Evolutionary conservation across 495 filamentous ascomycete species (phyloP), one percentile per base, ranked within the genome.

Genomic region (Thozetella sp.): DNA sequence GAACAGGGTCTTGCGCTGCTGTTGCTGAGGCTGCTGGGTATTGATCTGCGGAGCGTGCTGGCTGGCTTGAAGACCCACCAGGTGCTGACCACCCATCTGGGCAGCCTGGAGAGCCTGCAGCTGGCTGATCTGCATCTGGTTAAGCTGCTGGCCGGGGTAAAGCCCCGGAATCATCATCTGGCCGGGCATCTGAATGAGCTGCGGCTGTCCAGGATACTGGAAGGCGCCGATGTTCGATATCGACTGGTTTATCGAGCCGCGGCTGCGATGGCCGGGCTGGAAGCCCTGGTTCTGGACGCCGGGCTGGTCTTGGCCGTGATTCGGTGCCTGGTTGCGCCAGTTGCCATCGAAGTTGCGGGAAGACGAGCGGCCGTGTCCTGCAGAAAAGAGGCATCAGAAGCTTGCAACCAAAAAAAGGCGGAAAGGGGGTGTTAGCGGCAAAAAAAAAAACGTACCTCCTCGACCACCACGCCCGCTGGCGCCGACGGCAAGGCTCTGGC

Each of bases 321-420:
- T 81, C 66, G 89, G 90, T 69, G 86, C 88, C 61, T 91, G 95
- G 71, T 95, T 94, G 64, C 95, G 88, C 95, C 95, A 99, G 74
- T 99, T 98, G 62, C 93, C 86, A 61, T 99, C 96, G 73, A 98
- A 99, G 70, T 98, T 99, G 26, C 95, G 83, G 17, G 95, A 99
- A 6, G 80, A 82, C 10, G 87, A 89, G 54, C 96, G 85, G 65
- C 84, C 88, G 72, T 99, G 95, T 56, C 87, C 84, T 34, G 83
- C 78, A 26, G 77, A 74, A 61, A 89, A 88, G 56, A 85, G 84
- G 57, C 92, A 89, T 57, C 92, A 88, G 59, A 82, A 78, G 67
- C 17, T 17, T 9, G 30, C 30, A 9, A n/a, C 20, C 43, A 48
- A n/a, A 48, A 48, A 48, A 48, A 3, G 20, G 43, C 12, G 9